Conservation (phyloP, 371 early-diverging fungal genomes). For the Sporodiniella umbellata region DNA sequence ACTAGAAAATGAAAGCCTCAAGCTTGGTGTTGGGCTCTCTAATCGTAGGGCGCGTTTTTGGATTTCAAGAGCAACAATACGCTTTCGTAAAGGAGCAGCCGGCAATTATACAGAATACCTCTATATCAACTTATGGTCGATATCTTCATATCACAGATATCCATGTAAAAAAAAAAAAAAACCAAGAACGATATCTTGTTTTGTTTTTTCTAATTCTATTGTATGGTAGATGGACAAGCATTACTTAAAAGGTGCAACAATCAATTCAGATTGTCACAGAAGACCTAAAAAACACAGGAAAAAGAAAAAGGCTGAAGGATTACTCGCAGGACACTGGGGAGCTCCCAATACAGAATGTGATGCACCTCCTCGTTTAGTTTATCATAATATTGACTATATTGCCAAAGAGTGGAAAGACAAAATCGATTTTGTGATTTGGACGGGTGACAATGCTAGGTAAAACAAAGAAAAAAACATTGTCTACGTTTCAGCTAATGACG, state of each 20-base stretch:
- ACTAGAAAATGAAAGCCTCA: conserved; percentile 8
- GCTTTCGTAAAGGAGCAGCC: conserved; percentile 1
- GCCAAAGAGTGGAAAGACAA: conserved; percentile 43
- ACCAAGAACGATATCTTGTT: background rate
- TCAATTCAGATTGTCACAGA: conserved; percentile 60
- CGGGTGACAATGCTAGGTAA: conserved; percentile 73
- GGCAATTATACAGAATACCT: background rate
- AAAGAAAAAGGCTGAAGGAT: conserved; percentile 13
- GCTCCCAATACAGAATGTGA: conserved; percentile 65
- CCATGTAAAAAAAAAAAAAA: conserved; percentile 35
- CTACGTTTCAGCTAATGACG: background rate
- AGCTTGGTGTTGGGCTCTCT: conserved; percentile 3
- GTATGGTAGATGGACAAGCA: conserved; percentile 45
- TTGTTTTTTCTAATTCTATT: background rate
- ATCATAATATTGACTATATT: conserved; percentile 62
- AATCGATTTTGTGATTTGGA: conserved; percentile 75
- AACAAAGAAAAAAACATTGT: background rate
- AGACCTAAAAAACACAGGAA: conserved; percentile 18
- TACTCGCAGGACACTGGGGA: conserved; percentile 54
- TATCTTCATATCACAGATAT: conserved; percentile 76
- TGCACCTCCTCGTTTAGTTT: conserved; percentile 55
- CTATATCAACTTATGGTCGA: conserved; percentile 19
- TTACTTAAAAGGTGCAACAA: conserved; percentile 50
- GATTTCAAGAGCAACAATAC: conserved; percentile 6
- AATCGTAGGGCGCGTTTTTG: background rate